These are phyloP conservation scores for Saraca asoca DNA, from an alignment of 331 rosid species.

Conservation along the genomic window DNA sequence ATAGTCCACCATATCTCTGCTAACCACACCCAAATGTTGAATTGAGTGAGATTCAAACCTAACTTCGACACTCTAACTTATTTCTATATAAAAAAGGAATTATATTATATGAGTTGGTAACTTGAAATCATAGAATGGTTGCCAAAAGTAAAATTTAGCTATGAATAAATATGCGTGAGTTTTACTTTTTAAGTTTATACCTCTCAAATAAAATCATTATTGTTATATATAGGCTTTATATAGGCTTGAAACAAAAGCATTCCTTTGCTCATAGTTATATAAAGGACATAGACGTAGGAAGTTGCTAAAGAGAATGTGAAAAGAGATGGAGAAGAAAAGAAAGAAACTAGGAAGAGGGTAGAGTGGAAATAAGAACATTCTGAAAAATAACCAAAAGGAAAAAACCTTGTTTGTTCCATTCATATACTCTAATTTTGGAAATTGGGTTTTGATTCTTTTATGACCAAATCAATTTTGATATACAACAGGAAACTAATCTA, in stretches of 20 bases:
- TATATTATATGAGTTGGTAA: not conserved
- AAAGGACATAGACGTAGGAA: too few relatives aligned
- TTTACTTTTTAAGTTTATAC: too few relatives aligned
- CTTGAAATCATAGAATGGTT: too few relatives aligned
- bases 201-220: too few relatives aligned
- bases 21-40: not conserved
- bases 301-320: too few relatives aligned
- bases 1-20: too few relatives aligned
- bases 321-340: not conserved
- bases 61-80: not conserved
- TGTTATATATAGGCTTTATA: too few relatives aligned
- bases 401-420: slow-evolving; percentile 45
- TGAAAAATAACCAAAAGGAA: too few relatives aligned
- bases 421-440: slow-evolving; percentile 39
- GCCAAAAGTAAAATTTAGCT: too few relatives aligned
- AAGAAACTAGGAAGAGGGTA: not conserved
- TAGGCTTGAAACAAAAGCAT: too few relatives aligned
- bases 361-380: slow-evolving; percentile 13
- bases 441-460: slow-evolving; percentile 31
- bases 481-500: slow-evolving; percentile 36
- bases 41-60: not conserved
- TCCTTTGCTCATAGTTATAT: too few relatives aligned
- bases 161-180: too few relatives aligned
- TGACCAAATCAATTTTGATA: slow-evolving; percentile 21
- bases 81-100: not conserved